Evolutionary conservation across 192 early-diverging fungal genomes (phyloP).

Genomic region (Podila minutissima): DNA sequence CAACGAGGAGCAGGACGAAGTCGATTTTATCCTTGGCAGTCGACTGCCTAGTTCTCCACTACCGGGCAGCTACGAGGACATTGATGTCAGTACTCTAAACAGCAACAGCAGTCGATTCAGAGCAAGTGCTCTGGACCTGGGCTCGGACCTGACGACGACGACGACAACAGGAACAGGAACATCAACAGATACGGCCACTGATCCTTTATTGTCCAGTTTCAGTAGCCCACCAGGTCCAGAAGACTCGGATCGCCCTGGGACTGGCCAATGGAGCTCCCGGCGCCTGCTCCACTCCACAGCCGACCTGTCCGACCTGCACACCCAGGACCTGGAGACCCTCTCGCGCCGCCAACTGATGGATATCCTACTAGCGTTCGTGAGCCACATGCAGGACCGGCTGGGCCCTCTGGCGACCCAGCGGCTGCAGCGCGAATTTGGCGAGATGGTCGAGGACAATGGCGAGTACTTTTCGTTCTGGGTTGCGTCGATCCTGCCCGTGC

Average conservation of each 20-base stretch:
- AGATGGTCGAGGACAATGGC: constrained; percentile 53
- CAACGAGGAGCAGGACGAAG: constrained; percentile 18
- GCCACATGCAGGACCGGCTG: constrained; percentile 30
- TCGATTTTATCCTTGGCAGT: not conserved
- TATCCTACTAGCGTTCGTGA: constrained; percentile 45
- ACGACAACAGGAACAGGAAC: constrained; percentile 14
- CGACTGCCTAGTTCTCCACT: too few species aligned
- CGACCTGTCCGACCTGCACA: constrained; percentile 20
- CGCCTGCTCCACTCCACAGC: not conserved
- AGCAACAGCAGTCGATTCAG: constrained; percentile 11
- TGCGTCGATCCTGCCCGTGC: constrained; percentile 59
- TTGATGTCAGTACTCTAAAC: not conserved
- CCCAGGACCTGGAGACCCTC: constrained; percentile 14
- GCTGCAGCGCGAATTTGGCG: constrained; percentile 48
- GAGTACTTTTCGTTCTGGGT: constrained; percentile 61
- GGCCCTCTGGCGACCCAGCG: constrained; percentile 48
- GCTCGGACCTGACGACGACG: not conserved
- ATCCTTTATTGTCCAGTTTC: not conserved
- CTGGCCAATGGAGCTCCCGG: constrained; percentile 4
- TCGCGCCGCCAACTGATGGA: constrained; percentile 43
- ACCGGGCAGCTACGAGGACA: not conserved
- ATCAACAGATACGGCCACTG: not conserved
- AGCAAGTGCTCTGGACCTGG: constrained; percentile 4
- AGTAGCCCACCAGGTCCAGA: not conserved
- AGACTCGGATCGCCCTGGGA: not conserved